These are phyloP conservation scores for Yamadazyma friedrichii DNA, from an alignment of 1,139 yeast genomes.

Conservation along the genomic window DNA sequence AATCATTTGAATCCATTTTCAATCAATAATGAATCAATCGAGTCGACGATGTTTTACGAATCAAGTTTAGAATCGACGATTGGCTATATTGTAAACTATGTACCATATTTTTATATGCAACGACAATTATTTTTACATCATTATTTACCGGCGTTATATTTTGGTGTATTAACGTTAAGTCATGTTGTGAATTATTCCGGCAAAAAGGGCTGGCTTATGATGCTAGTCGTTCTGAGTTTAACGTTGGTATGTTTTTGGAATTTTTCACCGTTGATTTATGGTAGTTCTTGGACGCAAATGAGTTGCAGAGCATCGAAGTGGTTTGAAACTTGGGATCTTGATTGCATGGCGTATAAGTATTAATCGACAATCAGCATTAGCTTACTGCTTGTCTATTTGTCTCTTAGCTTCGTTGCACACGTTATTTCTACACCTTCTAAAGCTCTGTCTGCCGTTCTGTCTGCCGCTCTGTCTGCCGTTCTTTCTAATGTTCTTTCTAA, in stretches of 20 bases:
- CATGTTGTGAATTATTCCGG: slow-evolving; percentile 33
- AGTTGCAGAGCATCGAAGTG: slow-evolving; percentile 28
- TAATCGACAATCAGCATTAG: neutral
- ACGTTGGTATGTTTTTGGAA: slow-evolving; percentile 19
- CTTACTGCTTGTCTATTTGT: no score
- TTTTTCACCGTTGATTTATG: slow-evolving; percentile 35
- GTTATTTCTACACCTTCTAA: neutral
- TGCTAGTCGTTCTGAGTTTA: slow-evolving; percentile 16
- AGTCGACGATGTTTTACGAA: slow-evolving; percentile 19
- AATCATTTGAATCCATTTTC: slow-evolving; percentile 34
- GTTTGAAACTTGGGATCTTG: slow-evolving; percentile 37
- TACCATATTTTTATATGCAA: slow-evolving; percentile 33
- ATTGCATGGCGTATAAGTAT: slow-evolving; percentile 24
- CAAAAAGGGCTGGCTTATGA: slow-evolving; percentile 17
- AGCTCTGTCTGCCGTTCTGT: neutral
- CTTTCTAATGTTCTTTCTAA: neutral
- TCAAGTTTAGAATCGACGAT: slow-evolving; percentile 25
- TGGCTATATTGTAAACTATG: slow-evolving; percentile 38
- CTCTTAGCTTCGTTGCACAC: no score
- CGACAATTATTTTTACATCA: slow-evolving; percentile 40
- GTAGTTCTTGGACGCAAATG: slow-evolving; percentile 29
- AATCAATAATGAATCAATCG: slow-evolving; percentile 16
- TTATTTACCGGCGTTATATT: slow-evolving; percentile 37
- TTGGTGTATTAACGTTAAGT: slow-evolving; percentile 30
- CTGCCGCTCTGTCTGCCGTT: neutral